Evolutionary conservation across 805 yeast genomes (phyloP).

Genomic region (Jamesozyma rosinii): DNA sequence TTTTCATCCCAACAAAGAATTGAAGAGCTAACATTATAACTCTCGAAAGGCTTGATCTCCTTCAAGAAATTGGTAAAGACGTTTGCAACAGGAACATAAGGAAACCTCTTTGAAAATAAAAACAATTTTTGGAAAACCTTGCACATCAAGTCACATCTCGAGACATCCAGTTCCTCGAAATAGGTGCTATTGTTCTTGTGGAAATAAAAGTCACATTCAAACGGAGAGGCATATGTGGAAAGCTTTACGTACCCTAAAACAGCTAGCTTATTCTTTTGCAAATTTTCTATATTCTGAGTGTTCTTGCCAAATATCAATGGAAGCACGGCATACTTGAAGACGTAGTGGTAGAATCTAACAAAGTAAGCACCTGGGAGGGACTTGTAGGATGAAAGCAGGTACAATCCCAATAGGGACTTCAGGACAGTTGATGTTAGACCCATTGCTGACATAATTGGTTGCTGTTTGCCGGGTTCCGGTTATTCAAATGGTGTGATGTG

Average conservation of each 20-base stretch:
- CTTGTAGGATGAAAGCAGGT: slow-evolving; percentile 37
- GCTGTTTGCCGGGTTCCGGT: too few species aligned
- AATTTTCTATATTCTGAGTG: slow-evolving; percentile 14
- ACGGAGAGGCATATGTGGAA: slow-evolving; percentile 53
- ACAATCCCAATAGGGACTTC: slow-evolving; percentile 11
- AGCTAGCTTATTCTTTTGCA: slow-evolving; percentile 16
- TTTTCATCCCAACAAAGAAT: slow-evolving; percentile 79
- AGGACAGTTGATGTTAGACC: slow-evolving; percentile 4
- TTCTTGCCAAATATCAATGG: slow-evolving; percentile 26
- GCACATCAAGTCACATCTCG: slow-evolving; percentile 56
- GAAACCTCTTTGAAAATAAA: slow-evolving; percentile 34
- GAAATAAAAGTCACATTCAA: slow-evolving; percentile 77
- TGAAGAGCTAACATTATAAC: slow-evolving; percentile 46
- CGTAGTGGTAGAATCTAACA: slow-evolving; percentile 48
- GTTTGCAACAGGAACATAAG: slow-evolving; percentile 71
- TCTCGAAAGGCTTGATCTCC: slow-evolving; percentile 62
- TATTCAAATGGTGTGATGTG: too few species aligned
- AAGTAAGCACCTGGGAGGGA: slow-evolving; percentile 60
- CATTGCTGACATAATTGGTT: not conserved
- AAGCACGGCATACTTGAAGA: slow-evolving; percentile 35
- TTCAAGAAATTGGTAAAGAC: slow-evolving; percentile 57
- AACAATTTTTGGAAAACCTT: slow-evolving; percentile 50
- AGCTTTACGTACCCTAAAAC: slow-evolving; percentile 37
- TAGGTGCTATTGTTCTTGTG: slow-evolving; percentile 88
- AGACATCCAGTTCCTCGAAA: slow-evolving; percentile 69